Evolutionary conservation across 2,329 filamentous ascomycete species (phyloP).

Genomic region (Ophiostoma sp.): DNA sequence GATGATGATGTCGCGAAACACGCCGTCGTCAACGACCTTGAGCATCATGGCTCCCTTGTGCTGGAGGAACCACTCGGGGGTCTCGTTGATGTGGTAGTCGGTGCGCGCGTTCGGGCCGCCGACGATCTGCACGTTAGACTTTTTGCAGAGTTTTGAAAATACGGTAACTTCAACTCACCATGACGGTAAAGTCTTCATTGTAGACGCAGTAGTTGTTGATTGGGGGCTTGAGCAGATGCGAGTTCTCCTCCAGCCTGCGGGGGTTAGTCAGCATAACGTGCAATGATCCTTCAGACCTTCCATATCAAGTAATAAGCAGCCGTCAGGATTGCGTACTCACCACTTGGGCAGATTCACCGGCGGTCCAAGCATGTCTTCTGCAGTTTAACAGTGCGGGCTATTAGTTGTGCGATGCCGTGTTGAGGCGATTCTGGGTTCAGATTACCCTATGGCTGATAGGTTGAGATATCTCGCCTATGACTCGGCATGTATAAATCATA

Average conservation of each 20-base stretch:
- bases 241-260: conserved; percentile 71
- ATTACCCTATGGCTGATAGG: neutral
- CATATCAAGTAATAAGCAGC: neutral
- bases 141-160: neutral
- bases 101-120: conserved; percentile 93
- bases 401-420: neutral
- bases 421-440: neutral
- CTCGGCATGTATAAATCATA: neutral
- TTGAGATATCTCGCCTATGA: neutral
- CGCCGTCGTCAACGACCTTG: conserved; percentile 70
- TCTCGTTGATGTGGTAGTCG: conserved; percentile 97
- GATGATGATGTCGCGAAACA: conserved; percentile 81
- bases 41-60: conserved; percentile 89
- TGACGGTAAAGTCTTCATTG: conserved; percentile 74
- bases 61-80: conserved; percentile 97
- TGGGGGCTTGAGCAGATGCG: conserved; percentile 85
- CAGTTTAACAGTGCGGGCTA: neutral
- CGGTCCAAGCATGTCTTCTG: conserved; percentile 41
- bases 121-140: conserved; percentile 44
- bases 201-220: conserved; percentile 98
- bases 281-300: neutral
- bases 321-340: conserved; percentile 37
- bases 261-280: conserved; percentile 16
- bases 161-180: conserved; percentile 45
- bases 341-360: conserved; percentile 56